These are phyloP conservation scores for Pleurotus tuber-regium DNA, from an alignment of 768 basidiomycete species.

Conservation along the genomic window DNA sequence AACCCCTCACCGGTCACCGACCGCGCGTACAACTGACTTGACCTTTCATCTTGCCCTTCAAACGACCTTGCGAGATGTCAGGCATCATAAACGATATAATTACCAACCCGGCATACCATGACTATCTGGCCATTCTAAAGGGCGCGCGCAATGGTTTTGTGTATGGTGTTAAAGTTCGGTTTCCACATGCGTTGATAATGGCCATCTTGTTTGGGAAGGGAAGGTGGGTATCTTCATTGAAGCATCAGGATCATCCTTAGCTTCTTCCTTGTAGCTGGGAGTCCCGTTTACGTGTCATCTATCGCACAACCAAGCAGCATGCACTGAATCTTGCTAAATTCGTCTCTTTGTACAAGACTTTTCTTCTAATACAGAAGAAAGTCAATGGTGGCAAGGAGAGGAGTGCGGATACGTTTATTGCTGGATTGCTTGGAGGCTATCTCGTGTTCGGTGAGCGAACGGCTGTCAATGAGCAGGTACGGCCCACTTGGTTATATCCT, in stretches of 20 bases:
- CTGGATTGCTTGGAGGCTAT: constrained; percentile 91
- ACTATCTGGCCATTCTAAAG: constrained; percentile 90
- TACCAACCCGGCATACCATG: constrained; percentile 77
- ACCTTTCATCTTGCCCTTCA: neutral
- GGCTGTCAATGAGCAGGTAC: constrained; percentile 89
- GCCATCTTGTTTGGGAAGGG: constrained; percentile 90
- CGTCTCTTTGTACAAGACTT: constrained; percentile 87
- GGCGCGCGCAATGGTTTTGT: constrained; percentile 90
- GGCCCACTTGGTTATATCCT: too few species aligned
- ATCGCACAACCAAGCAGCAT: constrained; percentile 85
- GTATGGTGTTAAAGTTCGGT: constrained; percentile 88
- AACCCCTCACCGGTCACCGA: too few species aligned
- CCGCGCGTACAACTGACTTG: too few species aligned
- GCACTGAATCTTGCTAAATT: constrained; percentile 92
- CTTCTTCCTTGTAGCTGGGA: constrained; percentile 53
- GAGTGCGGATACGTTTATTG: constrained; percentile 82
- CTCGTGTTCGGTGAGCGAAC: constrained; percentile 83
- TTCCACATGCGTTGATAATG: constrained; percentile 97
- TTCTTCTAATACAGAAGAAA: constrained; percentile 81
- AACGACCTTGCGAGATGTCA: constrained; percentile 13
- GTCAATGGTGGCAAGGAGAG: constrained; percentile 81
- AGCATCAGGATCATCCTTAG: constrained; percentile 8
- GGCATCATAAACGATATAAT: constrained; percentile 44
- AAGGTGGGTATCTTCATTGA: constrained; percentile 55
- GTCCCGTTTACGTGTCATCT: constrained; percentile 65